Evolutionary conservation across 768 basidiomycete genomes (phyloP).

Genomic region (Trametes punicea): DNA sequence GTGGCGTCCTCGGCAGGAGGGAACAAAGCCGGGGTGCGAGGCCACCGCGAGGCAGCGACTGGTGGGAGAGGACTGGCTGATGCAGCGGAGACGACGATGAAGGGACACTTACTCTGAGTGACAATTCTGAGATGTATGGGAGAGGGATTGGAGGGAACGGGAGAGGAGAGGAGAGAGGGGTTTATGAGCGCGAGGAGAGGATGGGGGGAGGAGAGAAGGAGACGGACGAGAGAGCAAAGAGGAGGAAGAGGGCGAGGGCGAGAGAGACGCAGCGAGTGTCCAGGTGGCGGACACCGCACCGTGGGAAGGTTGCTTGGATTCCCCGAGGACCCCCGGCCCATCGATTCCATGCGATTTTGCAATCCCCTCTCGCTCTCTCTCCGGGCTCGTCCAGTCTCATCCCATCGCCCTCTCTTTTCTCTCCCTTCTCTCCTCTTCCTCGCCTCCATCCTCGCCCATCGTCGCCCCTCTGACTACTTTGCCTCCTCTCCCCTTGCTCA

Average conservation of each 20-base stretch:
- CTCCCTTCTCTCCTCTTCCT: not conserved
- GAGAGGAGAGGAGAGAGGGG: constrained; percentile 17
- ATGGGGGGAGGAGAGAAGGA: constrained; percentile 6
- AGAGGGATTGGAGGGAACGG: not conserved
- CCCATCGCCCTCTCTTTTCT: no score
- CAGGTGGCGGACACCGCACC: constrained; percentile 24
- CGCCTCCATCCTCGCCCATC: not conserved
- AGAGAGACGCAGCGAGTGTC: constrained; percentile 21
- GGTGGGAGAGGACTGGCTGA: constrained; percentile 12
- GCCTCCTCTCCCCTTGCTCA: not conserved
- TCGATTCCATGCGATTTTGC: constrained; percentile 3
- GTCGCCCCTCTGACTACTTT: not conserved
- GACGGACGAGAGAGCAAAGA: constrained; percentile 25
- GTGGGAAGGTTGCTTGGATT: constrained; percentile 20
- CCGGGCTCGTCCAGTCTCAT: not conserved
- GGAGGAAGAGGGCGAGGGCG: constrained; percentile 27
- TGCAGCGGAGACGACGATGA: not conserved
- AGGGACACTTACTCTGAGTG: constrained; percentile 18
- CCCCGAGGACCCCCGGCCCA: constrained; percentile 4
- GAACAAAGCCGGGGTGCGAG: constrained; percentile 11
- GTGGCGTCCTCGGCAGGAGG: constrained; percentile 5
- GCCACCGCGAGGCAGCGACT: constrained; percentile 20
- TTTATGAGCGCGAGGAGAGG: constrained; percentile 17
- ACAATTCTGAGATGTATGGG: constrained; percentile 14
- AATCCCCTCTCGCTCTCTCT: not conserved